phyloP scores from a whole-genome alignment of 257 asterid species.

The Capsicum chinense region DNA sequence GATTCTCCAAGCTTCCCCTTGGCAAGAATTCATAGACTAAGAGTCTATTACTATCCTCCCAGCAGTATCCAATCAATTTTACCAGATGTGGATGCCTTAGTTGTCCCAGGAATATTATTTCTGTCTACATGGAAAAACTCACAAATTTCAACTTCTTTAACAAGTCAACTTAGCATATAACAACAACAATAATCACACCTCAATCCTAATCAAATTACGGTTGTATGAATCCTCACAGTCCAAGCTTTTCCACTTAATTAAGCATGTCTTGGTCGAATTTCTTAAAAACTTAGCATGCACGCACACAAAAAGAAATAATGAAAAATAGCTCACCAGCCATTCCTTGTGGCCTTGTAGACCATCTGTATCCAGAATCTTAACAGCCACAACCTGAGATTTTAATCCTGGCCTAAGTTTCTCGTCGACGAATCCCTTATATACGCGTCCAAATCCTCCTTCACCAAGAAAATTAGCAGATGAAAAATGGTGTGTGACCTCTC shows the following conservation, averaged over 20 bases:
- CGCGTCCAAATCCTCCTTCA: constrained; percentile 31
- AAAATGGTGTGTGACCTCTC: constrained; percentile 28
- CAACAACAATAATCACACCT: neutral
- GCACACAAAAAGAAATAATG: neutral
- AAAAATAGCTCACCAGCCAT: constrained; percentile 28
- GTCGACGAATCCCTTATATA: constrained; percentile 28
- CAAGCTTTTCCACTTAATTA: neutral
- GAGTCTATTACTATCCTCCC: constrained; percentile 28
- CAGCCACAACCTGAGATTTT: constrained; percentile 31
- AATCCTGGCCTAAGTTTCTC: constrained; percentile 26
- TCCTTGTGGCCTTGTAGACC: constrained; percentile 34
- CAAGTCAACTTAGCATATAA: neutral
- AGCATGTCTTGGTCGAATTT: neutral
- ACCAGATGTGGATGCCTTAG: constrained; percentile 31
- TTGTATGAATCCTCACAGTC: neutral
- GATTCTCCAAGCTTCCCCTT: constrained; percentile 31
- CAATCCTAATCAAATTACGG: neutral
- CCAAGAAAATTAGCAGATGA: constrained; percentile 29
- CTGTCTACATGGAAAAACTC: constrained; percentile 12
- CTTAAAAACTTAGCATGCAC: neutral
- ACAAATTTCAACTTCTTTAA: neutral
- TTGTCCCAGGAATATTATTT: constrained; percentile 31
- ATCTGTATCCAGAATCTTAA: constrained; percentile 29
- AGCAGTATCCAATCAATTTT: constrained; percentile 30
- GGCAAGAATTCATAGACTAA: constrained; percentile 30